Evolutionary conservation across 768 basidiomycete species (phyloP).

Genomic region (Phaeolepiota aurea): DNA sequence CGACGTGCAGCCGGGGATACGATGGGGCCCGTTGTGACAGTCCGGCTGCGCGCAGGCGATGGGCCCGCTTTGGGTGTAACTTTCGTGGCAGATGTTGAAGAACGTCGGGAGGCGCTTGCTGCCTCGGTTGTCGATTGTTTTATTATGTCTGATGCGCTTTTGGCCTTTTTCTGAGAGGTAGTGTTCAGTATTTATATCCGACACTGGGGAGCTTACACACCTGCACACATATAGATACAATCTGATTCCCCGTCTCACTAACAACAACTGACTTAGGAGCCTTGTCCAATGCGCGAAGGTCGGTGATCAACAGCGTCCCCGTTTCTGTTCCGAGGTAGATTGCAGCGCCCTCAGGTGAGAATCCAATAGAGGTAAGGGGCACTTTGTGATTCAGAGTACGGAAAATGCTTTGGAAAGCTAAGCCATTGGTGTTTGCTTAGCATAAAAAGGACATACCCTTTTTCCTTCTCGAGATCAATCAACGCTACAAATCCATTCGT

Average conservation of each 20-base stretch:
- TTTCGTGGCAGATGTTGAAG: constrained; percentile 11
- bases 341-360: constrained; percentile 62
- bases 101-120: constrained; percentile 6
- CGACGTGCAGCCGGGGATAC: constrained; percentile 17
- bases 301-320: constrained; percentile 56
- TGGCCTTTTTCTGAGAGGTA: too few species aligned
- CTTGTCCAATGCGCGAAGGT: constrained; percentile 59
- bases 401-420: constrained; percentile 48
- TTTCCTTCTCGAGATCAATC: constrained; percentile 70
- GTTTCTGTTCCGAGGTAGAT: constrained; percentile 58
- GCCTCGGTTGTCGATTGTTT: constrained; percentile 5
- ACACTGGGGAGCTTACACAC: too few species aligned
- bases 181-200: too few species aligned
- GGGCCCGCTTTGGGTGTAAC: constrained; percentile 10
- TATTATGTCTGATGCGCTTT: constrained; percentile 9
- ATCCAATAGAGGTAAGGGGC: constrained; percentile 50
- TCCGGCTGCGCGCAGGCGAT: constrained; percentile 14
- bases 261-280: constrained; percentile 47
- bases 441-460: constrained; percentile 35
- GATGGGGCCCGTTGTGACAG: constrained; percentile 7
- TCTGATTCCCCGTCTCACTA: constrained; percentile 34
- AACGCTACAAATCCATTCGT: constrained; percentile 46
- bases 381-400: constrained; percentile 47
- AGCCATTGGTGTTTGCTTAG: constrained; percentile 1
- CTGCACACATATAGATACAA: constrained; percentile 52